These are phyloP conservation scores for Achaetomiella virescens DNA, from an alignment of 495 filamentous ascomycete species.

Conservation along the genomic window DNA sequence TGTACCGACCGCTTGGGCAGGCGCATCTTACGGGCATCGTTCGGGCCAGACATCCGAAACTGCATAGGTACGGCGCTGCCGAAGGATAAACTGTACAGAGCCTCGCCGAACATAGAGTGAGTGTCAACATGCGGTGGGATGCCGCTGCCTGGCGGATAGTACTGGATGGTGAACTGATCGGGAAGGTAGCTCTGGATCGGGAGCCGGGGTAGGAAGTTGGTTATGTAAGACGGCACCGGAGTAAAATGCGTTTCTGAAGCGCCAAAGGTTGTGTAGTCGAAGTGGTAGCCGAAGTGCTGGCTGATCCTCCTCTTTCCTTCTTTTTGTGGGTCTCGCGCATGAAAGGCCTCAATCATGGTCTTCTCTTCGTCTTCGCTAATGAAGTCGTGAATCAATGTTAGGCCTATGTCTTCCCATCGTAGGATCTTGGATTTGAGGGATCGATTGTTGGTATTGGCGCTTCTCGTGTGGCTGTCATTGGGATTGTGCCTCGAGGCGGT, in stretches of 20 bases:
- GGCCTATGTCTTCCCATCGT: slow-evolving; percentile 21
- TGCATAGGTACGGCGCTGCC: slow-evolving; percentile 27
- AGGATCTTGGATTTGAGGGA: slow-evolving; percentile 17
- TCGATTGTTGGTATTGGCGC: slow-evolving; percentile 4
- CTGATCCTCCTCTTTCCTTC: slow-evolving; percentile 19
- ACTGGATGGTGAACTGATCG: slow-evolving; percentile 32
- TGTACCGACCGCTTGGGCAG: slow-evolving; percentile 25
- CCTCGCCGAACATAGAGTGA: slow-evolving; percentile 30
- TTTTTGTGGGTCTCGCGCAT: slow-evolving; percentile 12
- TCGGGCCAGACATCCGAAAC: slow-evolving; percentile 23
- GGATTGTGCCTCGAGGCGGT: neutral
- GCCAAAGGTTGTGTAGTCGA: slow-evolving; percentile 33
- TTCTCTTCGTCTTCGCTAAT: slow-evolving; percentile 24
- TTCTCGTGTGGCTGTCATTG: neutral
- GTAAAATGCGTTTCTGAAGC: slow-evolving; percentile 19
- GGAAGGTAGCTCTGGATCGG: slow-evolving; percentile 21
- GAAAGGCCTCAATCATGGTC: slow-evolving; percentile 25
- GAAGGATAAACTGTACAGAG: slow-evolving; percentile 27
- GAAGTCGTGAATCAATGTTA: slow-evolving; percentile 26
- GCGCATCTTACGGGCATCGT: slow-evolving; percentile 29
- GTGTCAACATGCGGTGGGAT: slow-evolving; percentile 34
- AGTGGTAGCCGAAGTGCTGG: slow-evolving; percentile 31
- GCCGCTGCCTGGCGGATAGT: slow-evolving; percentile 31
- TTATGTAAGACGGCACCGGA: slow-evolving; percentile 25
- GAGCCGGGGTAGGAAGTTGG: slow-evolving; percentile 20